These are phyloP conservation scores for Macrocystidia cucumis DNA, from an alignment of 1,284 basidiomycete species.

Conservation along the genomic window DNA sequence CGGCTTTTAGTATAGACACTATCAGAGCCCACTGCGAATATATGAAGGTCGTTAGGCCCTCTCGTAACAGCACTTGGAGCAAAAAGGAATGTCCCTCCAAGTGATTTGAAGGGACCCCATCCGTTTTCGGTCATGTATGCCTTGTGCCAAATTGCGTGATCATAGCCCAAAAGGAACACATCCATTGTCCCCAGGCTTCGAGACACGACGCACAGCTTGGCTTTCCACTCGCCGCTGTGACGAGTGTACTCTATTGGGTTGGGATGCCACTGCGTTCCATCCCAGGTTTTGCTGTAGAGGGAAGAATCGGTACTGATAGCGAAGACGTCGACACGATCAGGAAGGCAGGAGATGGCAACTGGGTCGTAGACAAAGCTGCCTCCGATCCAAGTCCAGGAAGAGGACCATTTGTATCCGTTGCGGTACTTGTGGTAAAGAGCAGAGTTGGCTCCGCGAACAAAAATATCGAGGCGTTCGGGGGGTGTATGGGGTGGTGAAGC, in stretches of 20 bases:
- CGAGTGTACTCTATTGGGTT: conserved; percentile 4
- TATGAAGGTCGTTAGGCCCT: too few relatives aligned
- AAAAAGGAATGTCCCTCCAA: too few relatives aligned
- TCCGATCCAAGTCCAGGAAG: conserved; percentile 5
- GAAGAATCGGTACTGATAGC: conserved; percentile 6
- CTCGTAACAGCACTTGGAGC: too few relatives aligned
- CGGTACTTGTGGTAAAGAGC: conserved; percentile 10
- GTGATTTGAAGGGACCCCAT: too few relatives aligned
- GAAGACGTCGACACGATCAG: conserved; percentile 10
- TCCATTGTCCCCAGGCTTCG: conserved; percentile 6
- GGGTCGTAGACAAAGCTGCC: conserved; percentile 4
- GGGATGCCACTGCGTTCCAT: conserved; percentile 5
- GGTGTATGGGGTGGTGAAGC: too few relatives aligned
- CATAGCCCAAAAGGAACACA: conserved; percentile 7
- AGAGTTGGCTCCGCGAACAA: conserved; percentile 10
- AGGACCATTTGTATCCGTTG: conserved; percentile 5
- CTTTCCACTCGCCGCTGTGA: conserved; percentile 8
- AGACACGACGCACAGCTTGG: conserved; percentile 6
- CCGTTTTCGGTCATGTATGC: too few relatives aligned
- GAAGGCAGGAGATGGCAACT: conserved; percentile 7
- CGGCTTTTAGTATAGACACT: too few relatives aligned
- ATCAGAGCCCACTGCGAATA: too few relatives aligned
- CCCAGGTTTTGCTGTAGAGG: conserved; percentile 10
- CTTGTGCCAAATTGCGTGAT: too few relatives aligned
- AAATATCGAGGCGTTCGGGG: conserved; percentile 6